phyloP scores from a whole-genome alignment of 1,284 basidiomycete genomes.

The Ustilago trichophora region DNA sequence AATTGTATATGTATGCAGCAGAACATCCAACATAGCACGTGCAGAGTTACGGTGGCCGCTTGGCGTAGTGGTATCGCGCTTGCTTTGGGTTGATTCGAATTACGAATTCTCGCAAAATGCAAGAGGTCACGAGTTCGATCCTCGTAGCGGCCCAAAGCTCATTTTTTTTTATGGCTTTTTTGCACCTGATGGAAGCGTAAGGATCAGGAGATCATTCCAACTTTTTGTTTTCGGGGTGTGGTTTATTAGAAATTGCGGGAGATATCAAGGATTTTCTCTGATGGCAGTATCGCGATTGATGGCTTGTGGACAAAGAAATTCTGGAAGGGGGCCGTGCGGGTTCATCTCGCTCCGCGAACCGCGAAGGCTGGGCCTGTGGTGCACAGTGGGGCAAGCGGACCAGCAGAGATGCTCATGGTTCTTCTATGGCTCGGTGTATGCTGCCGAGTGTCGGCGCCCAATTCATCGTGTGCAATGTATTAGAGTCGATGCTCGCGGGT shows the following conservation, averaged over 20 bases:
- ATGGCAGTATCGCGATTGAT: too few relatives aligned
- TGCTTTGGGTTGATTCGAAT: conserved; percentile 29
- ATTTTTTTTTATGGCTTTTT: conserved; percentile 16
- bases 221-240: neutral
- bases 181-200: conserved; percentile 1
- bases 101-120: conserved; percentile 6
- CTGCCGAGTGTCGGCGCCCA: too few relatives aligned
- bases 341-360: too few relatives aligned
- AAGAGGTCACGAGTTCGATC: conserved; percentile 58
- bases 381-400: too few relatives aligned
- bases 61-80: conserved; percentile 56
- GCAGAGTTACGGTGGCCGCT: conserved; percentile 29
- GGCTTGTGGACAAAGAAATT: too few relatives aligned
- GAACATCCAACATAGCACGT: neutral
- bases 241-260: neutral
- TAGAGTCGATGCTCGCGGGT: too few relatives aligned
- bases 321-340: too few relatives aligned
- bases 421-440: too few relatives aligned
- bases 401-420: too few relatives aligned
- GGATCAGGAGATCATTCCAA: neutral
- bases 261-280: too few relatives aligned
- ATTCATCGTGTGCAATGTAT: too few relatives aligned
- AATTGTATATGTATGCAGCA: conserved; percentile 7
- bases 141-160: conserved; percentile 40
- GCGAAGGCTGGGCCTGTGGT: too few relatives aligned